Evolutionary conservation across 495 filamentous ascomycete genomes (phyloP).

Genomic region (Penicillium goetzii): DNA sequence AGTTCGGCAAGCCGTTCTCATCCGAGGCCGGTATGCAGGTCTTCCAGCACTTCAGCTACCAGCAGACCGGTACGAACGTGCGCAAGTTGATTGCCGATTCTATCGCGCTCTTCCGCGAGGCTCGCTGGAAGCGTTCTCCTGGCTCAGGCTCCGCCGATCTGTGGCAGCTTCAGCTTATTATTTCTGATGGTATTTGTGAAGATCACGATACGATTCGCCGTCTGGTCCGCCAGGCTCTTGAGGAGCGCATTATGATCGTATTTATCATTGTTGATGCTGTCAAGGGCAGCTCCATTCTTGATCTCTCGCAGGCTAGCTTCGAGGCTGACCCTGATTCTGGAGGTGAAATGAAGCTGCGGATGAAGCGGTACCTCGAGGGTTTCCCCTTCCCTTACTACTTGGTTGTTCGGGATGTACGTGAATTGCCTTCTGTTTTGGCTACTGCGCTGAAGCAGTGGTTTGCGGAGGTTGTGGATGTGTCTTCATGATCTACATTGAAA

Average conservation of each 20-base stretch:
- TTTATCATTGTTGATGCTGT: constrained; percentile 93
- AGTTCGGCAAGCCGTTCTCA: constrained; percentile 81
- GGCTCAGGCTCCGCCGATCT: constrained; percentile 69
- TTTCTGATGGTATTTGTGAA: constrained; percentile 91
- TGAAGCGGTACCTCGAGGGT: constrained; percentile 86
- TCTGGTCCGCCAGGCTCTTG: constrained; percentile 81
- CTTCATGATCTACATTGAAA: constrained; percentile 37
- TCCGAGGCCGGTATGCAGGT: constrained; percentile 80
- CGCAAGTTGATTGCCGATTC: constrained; percentile 73
- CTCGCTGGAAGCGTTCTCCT: constrained; percentile 59
- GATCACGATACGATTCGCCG: constrained; percentile 81
- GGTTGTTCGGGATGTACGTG: constrained; percentile 87
- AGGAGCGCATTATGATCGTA: constrained; percentile 96
- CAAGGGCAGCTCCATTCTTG: constrained; percentile 69
- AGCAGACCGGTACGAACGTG: constrained; percentile 84
- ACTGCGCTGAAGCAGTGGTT: constrained; percentile 95
- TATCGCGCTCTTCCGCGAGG: constrained; percentile 79
- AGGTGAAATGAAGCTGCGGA: constrained; percentile 70
- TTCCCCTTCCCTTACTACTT: constrained; percentile 98
- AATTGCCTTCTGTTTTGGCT: constrained; percentile 86
- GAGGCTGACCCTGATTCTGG: constrained; percentile 56
- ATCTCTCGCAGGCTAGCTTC: constrained; percentile 80
- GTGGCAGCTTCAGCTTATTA: constrained; percentile 94
- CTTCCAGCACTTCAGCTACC: constrained; percentile 83
- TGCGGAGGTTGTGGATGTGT: constrained; percentile 78